Evolutionary conservation across 2,329 filamentous ascomycete species (phyloP).

Genomic region (Lecanosticta acicola): DNA sequence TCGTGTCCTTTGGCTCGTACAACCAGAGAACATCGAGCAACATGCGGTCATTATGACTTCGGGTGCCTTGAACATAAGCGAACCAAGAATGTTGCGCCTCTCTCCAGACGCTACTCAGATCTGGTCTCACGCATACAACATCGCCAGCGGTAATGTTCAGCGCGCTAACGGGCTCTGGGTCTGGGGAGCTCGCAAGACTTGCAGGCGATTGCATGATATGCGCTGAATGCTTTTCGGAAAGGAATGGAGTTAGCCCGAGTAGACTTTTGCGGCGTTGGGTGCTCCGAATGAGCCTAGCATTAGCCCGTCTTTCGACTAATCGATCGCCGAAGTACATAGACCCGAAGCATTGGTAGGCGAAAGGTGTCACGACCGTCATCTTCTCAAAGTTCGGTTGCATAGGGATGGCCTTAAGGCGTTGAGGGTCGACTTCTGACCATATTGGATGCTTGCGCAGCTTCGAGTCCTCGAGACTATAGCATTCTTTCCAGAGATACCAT

Average conservation of each 20-base stretch:
- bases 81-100: conserved; percentile 56
- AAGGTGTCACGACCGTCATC: conserved; percentile 64
- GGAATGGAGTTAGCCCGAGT: conserved; percentile 24
- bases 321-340: conserved; percentile 55
- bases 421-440: conserved; percentile 34
- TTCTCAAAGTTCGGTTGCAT: conserved; percentile 20
- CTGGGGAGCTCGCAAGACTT: not conserved
- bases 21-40: conserved; percentile 66
- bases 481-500: conserved; percentile 62
- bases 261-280: conserved; percentile 22
- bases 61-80: conserved; percentile 59
- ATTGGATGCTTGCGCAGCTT: conserved; percentile 29
- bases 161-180: not conserved
- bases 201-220: not conserved
- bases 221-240: not conserved
- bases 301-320: conserved; percentile 36
- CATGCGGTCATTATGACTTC: conserved; percentile 31
- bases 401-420: conserved; percentile 29
- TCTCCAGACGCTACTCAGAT: conserved; percentile 53
- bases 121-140: conserved; percentile 44
- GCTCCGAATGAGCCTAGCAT: conserved; percentile 9
- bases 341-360: conserved; percentile 59
- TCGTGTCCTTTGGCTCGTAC: conserved; percentile 65
- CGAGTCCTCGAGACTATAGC: conserved; percentile 41
- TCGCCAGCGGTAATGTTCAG: conserved; percentile 39